These are phyloP conservation scores for Capillidium heterosporum DNA, from an alignment of 371 early-diverging fungal species.

Conservation along the genomic window DNA sequence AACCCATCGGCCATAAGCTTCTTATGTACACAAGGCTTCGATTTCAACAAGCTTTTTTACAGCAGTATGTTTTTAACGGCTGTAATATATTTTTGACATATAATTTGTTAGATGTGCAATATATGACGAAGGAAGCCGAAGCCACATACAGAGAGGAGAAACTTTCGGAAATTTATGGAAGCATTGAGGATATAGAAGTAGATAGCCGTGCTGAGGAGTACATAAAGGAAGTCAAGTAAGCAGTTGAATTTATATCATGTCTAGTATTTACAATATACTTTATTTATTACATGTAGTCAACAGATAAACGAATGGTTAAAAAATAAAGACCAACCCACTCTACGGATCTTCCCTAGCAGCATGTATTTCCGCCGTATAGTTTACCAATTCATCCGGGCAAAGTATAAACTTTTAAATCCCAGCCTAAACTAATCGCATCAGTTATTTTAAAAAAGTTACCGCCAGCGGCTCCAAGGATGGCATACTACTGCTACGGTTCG, in stretches of 20 bases:
- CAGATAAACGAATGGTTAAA: no score
- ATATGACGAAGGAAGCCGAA: neutral
- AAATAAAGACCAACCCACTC: no score
- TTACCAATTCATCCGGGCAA: no score
- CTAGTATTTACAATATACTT: no score
- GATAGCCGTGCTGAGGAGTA: neutral
- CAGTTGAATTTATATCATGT: no score
- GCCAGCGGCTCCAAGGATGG: neutral
- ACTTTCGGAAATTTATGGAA: neutral
- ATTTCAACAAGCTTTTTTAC: slow-evolving; percentile 3
- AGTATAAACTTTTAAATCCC: no score
- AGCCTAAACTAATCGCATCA: neutral
- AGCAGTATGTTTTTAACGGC: neutral
- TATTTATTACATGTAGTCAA: no score
- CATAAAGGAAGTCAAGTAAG: neutral
- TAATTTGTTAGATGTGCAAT: neutral
- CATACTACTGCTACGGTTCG: neutral
- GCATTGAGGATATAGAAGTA: neutral
- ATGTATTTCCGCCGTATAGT: neutral
- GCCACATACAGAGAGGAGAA: neutral
- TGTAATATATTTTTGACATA: no score
- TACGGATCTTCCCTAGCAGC: neutral
- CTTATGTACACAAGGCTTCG: neutral
- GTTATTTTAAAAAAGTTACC: neutral
- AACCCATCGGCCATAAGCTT: slow-evolving; percentile 1